A percentile compares a stretch with the other conserved stretches of the same genome.
Evolutionary conservation across 2,329 filamentous ascomycete species (phyloP).

Genomic region (Orbilia ellipsospora): DNA sequence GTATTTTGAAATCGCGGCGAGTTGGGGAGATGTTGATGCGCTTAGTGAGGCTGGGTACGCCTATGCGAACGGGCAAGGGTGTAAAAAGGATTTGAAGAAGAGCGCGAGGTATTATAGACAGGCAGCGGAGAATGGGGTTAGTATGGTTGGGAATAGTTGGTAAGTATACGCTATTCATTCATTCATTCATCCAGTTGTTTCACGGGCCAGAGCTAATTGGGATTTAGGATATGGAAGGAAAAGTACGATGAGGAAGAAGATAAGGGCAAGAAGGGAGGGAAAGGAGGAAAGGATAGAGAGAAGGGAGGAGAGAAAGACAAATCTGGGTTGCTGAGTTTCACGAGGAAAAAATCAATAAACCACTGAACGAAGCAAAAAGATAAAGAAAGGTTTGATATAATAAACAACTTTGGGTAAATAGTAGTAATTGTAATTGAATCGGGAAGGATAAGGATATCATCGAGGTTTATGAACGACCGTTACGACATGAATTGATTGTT

Average conservation of each 20-base stretch:
- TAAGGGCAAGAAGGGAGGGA: conserved; percentile 56
- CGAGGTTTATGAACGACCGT: no score
- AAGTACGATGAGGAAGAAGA: conserved; percentile 81
- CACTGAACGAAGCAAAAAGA: conserved; percentile 1
- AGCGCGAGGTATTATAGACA: conserved; percentile 89
- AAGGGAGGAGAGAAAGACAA: conserved; percentile 59
- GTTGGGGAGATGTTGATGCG: conserved; percentile 96
- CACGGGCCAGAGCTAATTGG: not conserved
- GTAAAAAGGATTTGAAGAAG: conserved; percentile 95
- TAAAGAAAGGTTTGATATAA: conserved; percentile 3
- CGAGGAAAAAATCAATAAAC: conserved; percentile 44
- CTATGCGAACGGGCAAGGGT: conserved; percentile 91
- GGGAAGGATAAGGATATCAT: no score
- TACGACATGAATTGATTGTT: no score
- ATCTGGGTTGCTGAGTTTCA: conserved; percentile 55
- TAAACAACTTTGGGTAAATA: no score
- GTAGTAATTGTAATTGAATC: no score
- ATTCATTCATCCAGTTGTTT: conserved; percentile 16
- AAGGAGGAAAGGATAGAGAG: conserved; percentile 62
- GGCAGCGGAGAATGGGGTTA: conserved; percentile 93
- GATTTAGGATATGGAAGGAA: conserved; percentile 87
- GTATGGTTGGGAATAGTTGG: conserved; percentile 99
- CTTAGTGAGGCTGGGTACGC: conserved; percentile 95
- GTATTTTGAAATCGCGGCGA: conserved; percentile 95
- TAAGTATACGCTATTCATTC: conserved; percentile 66